Evolutionary conservation across 345 rosid species (phyloP).

Genomic region (Kernera saxatilis): DNA sequence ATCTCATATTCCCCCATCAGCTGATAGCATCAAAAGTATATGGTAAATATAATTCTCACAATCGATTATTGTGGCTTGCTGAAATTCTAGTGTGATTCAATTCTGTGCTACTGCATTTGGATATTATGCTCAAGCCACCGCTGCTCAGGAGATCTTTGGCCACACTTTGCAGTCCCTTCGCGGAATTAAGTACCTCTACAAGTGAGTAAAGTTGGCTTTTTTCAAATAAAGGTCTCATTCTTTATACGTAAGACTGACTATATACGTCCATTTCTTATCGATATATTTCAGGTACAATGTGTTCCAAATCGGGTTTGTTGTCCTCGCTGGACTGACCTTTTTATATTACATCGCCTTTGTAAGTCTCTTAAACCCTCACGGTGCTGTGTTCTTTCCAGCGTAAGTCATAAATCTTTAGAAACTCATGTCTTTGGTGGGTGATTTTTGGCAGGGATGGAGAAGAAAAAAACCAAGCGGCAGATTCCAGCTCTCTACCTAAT

Average conservation of each 20-base stretch:
- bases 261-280: background rate
- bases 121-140: constrained; percentile 96
- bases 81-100: constrained; percentile 75
- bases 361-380: constrained; percentile 25
- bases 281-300: constrained; percentile 66
- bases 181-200: constrained; percentile 86
- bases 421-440: background rate
- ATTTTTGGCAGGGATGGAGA: constrained; percentile 78
- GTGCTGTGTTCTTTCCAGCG: background rate
- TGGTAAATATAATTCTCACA: background rate
- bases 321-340: constrained; percentile 81
- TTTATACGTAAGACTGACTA: background rate
- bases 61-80: constrained; percentile 8
- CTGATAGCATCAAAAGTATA: constrained; percentile 2
- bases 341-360: constrained; percentile 78
- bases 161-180: constrained; percentile 95
- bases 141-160: constrained; percentile 95
- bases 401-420: background rate
- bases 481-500: constrained; percentile 71
- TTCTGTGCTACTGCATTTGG: constrained; percentile 93
- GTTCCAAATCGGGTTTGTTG: constrained; percentile 76
- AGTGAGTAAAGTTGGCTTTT: constrained; percentile 46
- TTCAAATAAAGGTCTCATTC: background rate
- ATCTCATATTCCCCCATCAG: background rate
- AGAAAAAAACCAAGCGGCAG: constrained; percentile 70